A percentile compares a stretch with the other conserved stretches of the same genome.
Conservation (phyloP, 768 basidiomycete species). For the Scleroderma bovista region DNA sequence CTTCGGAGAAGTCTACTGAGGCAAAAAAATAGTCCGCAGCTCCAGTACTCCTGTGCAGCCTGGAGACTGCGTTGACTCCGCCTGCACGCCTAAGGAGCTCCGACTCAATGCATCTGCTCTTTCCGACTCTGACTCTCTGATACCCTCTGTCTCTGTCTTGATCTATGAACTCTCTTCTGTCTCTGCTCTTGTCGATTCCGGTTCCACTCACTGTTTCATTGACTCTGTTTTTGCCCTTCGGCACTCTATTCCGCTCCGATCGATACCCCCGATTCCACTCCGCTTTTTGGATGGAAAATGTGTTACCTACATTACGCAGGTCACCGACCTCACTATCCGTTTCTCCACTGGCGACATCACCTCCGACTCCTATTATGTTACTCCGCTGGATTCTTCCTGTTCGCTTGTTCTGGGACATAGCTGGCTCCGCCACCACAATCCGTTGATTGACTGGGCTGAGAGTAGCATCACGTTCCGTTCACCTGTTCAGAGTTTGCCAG, state of each 20-base stretch:
- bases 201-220: neutral
- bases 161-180: neutral
- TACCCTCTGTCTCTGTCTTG: neutral
- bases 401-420: neutral
- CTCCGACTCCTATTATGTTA: neutral
- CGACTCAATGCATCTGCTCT: neutral
- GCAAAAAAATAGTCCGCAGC: neutral
- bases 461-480: neutral
- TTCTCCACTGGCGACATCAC: neutral
- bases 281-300: neutral
- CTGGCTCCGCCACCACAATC: neutral
- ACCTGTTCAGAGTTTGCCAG: neutral
- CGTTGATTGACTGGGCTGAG: too few relatives aligned
- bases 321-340: neutral
- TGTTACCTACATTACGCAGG: neutral
- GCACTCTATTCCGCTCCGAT: neutral
- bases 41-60: neutral
- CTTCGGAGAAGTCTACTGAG: neutral
- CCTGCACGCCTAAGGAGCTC: neutral
- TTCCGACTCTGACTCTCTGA: neutral
- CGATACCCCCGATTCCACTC: neutral
- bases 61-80: neutral
- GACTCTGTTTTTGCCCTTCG: neutral
- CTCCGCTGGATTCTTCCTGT: neutral
- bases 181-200: neutral